Percentiles rank a stretch among this genome's conserved stretches.
Evolutionary conservation across 1,284 basidiomycete genomes (phyloP).

Genomic region (Naganishia sp.): DNA sequence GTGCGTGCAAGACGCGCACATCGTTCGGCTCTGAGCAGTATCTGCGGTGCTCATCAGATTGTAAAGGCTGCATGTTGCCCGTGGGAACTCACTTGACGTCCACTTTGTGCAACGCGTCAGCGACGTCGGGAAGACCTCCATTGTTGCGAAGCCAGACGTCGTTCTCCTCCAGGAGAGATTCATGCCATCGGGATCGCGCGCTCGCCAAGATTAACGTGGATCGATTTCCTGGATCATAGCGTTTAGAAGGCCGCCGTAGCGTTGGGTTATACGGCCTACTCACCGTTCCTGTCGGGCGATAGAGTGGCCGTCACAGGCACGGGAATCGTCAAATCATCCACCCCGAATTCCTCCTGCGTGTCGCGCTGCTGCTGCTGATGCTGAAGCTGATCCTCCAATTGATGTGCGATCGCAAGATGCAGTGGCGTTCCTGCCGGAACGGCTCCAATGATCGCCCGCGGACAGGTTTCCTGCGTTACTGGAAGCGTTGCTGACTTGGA

Average conservation of each 20-base stretch:
- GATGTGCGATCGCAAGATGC: conserved; percentile 13
- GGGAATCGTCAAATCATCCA: conserved; percentile 12
- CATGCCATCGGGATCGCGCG: conserved; percentile 16
- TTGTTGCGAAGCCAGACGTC: conserved; percentile 9
- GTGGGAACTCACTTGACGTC: conserved; percentile 4
- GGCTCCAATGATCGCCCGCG: conserved; percentile 5
- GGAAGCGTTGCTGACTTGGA: background rate
- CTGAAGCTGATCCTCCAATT: background rate
- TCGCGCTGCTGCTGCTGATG: background rate
- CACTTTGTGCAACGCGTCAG: background rate
- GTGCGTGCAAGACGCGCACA: conserved; percentile 1
- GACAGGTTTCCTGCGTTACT: background rate
- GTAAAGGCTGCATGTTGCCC: background rate
- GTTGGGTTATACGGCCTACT: background rate
- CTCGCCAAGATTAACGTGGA: conserved; percentile 14
- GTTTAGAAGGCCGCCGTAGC: too few species aligned
- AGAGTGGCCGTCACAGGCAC: background rate
- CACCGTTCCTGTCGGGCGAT: background rate
- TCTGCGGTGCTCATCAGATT: background rate
- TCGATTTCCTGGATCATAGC: too few species aligned
- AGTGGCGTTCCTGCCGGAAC: conserved; percentile 5
- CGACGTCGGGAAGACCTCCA: conserved; percentile 5
- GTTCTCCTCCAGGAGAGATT: conserved; percentile 12
- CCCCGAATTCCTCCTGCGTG: background rate
- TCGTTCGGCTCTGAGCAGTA: conserved; percentile 17